Percentiles rank a stretch among this genome's conserved stretches.
Evolutionary conservation across 1,284 basidiomycete species (phyloP).

Genomic region (Cystobasidiaceae sp.): DNA sequence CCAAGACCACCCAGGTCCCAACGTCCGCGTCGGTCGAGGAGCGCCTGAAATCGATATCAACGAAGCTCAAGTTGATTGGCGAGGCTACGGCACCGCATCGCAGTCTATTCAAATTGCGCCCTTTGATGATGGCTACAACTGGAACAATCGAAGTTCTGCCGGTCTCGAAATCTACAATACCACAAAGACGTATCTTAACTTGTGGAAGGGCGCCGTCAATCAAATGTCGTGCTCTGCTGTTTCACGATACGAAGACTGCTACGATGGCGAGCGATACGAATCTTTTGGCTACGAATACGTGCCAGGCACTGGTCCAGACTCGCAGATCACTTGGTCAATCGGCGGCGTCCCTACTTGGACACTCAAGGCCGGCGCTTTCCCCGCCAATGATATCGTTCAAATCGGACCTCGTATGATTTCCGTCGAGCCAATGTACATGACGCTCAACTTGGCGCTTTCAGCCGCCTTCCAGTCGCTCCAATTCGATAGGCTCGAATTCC

Average conservation of each 20-base stretch:
- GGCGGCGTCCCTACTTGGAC: conserved; percentile 67
- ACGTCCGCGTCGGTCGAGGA: conserved; percentile 47
- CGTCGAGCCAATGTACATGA: conserved; percentile 57
- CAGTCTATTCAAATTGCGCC: conserved; percentile 53
- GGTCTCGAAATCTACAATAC: conserved; percentile 53
- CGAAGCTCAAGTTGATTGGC: conserved; percentile 55
- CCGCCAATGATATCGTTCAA: conserved; percentile 59
- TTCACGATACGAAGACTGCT: conserved; percentile 29
- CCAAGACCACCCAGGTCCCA: conserved; percentile 49
- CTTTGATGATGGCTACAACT: conserved; percentile 51
- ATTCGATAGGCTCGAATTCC: conserved; percentile 44
- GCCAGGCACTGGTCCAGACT: conserved; percentile 54
- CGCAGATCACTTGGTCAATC: conserved; percentile 77
- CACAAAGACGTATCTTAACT: conserved; percentile 52
- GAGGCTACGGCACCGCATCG: conserved; percentile 43
- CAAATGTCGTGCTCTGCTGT: conserved; percentile 37
- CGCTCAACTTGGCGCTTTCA: conserved; percentile 36
- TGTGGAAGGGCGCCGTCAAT: conserved; percentile 28
- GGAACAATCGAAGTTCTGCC: conserved; percentile 51
- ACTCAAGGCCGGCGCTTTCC: conserved; percentile 65
- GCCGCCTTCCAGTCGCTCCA: conserved; percentile 35
- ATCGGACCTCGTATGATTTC: conserved; percentile 70
- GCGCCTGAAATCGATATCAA: conserved; percentile 56
- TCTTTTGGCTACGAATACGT: conserved; percentile 64
- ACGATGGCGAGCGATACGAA: conserved; percentile 52